These are phyloP conservation scores for Apiospora hydei DNA, from an alignment of 2,329 filamentous ascomycete genomes.

Conservation along the genomic window DNA sequence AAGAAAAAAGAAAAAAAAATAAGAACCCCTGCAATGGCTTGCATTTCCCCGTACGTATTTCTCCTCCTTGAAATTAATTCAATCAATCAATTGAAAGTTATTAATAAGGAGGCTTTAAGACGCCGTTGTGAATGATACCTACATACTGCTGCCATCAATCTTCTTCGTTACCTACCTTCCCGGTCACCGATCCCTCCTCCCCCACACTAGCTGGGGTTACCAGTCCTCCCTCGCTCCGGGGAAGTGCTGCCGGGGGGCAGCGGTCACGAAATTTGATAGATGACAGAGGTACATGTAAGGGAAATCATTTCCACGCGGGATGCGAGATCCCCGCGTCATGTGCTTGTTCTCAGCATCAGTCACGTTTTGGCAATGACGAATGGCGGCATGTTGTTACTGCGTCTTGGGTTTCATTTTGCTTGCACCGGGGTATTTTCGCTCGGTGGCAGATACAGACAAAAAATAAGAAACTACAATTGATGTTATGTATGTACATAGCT, in stretches of 20 bases:
- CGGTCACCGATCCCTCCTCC: constrained; percentile 3
- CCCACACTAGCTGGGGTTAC: constrained; percentile 17
- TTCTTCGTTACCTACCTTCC: background rate
- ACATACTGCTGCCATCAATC: background rate
- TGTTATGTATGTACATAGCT: background rate
- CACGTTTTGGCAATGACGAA: background rate
- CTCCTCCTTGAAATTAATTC: background rate
- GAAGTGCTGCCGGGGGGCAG: constrained; percentile 18
- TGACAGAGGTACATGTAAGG: background rate
- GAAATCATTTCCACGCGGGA: constrained; percentile 19
- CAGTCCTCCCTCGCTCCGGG: constrained; percentile 9
- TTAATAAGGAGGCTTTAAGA: background rate
- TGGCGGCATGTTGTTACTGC: background rate
- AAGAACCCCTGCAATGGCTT: constrained; percentile 19
- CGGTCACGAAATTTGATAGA: constrained; percentile 6
- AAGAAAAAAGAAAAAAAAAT: background rate
- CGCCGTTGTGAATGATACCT: background rate
- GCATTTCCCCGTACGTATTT: background rate
- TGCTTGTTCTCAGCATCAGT: background rate
- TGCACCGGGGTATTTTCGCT: background rate
- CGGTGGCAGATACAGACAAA: background rate
- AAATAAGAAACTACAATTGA: background rate
- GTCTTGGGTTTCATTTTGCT: background rate
- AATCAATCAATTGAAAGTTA: background rate
- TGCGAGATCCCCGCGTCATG: constrained; percentile 17